These are phyloP conservation scores for Rostrohypoxylon terebratum DNA, from an alignment of 495 filamentous ascomycete species.

Conservation along the genomic window DNA sequence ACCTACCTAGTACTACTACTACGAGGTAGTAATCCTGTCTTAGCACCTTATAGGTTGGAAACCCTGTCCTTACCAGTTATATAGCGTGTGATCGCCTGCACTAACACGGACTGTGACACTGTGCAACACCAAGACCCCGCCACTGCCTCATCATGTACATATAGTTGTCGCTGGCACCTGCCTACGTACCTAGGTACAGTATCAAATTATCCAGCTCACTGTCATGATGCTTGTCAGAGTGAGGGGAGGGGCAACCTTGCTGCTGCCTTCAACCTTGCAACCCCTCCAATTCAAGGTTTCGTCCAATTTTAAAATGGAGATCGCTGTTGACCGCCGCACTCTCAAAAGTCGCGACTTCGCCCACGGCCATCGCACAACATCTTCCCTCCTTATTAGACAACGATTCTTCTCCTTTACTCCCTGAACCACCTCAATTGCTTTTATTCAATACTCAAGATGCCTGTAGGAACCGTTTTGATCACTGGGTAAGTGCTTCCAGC, in stretches of 20 bases:
- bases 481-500: conserved; percentile 75
- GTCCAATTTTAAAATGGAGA: conserved; percentile 46
- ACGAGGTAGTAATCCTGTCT: background rate
- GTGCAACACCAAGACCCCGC: conserved; percentile 10
- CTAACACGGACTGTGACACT: conserved; percentile 1
- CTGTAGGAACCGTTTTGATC: conserved; percentile 86
- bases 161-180: too few species aligned
- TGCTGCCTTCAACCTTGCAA: conserved; percentile 30
- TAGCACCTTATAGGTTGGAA: conserved; percentile 1
- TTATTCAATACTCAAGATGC: conserved; percentile 64
- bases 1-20: too few species aligned
- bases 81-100: background rate
- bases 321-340: conserved; percentile 42
- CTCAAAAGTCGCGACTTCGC: conserved; percentile 32
- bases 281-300: conserved; percentile 42
- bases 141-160: background rate
- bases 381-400: background rate
- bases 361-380: conserved; percentile 11
- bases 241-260: conserved; percentile 41
- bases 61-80: background rate
- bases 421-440: conserved; percentile 32
- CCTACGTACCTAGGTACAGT: background rate
- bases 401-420: conserved; percentile 2
- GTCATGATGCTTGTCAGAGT: conserved; percentile 11
- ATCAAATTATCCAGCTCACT: background rate